Base-by-base conservation (phyloP, 2,329 filamentous ascomycete species). In the Acarospora socialis region DNA sequence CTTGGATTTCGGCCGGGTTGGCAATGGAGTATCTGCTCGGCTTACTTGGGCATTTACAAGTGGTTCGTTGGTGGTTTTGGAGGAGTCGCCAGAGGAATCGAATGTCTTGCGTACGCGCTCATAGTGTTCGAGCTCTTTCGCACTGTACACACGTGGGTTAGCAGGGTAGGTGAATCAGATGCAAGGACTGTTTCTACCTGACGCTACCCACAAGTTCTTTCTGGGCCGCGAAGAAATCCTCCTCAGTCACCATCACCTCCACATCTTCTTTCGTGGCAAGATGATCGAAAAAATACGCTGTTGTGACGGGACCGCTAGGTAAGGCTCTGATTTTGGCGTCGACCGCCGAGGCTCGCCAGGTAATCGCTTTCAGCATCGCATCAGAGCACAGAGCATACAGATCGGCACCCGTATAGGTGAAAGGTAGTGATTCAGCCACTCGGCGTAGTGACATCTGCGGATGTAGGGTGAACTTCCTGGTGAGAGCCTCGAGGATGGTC, bases 311-410 rank as follows among this genome's bases (percentile, higher is more conserved):
- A 14, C 53, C 62, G 32, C 51, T 46, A 25, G 64, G 58, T 28
- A 92, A 63, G 4, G 66, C 63, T 14, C 69, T 68, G 43, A 98
- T 80, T 54, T 90, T 90, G 30, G 71, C 65, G 52, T 98, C 90
- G 2, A 95, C 86, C 2, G 72, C 66, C 1, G 73, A 70, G 2
- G 90, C 84, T 51, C 92, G 82, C 4, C 90, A 75, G 3, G 90
- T 98, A 36, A 98, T 87, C 13, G 90, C 90, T 55, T 98, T 95
- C 44, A 98, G 77, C 90, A 98, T 98, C 31, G 90, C 84, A 54
- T 98, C 90, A 25, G 84, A 93, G 61, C 87, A 95, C 13, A 98
- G 68, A 1, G 90, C 90, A 56, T 98, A 98, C 50, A 98, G 77
- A 59, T 98, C 90, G 40, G 90, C 90, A 49, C 90, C 90, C 0